Evolutionary conservation across 345 rosid genomes (phyloP).

Genomic region (Salix viminalis): DNA sequence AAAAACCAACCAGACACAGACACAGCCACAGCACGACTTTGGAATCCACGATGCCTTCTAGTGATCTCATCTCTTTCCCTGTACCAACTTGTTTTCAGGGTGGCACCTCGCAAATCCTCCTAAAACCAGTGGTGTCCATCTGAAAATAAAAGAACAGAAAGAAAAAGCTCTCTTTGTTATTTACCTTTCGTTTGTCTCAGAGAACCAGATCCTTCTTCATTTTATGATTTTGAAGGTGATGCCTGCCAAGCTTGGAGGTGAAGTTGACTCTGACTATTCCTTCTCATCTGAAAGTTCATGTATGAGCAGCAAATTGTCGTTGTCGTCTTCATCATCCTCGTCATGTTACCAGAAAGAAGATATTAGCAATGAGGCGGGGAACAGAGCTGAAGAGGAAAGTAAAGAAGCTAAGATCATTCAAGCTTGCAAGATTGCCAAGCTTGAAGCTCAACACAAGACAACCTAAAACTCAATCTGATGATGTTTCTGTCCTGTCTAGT

Average conservation of each 20-base stretch:
- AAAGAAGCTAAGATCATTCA: slow-evolving; percentile 45
- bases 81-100: background rate
- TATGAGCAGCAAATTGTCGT: background rate
- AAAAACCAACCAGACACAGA: background rate
- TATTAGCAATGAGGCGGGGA: slow-evolving; percentile 2
- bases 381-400: slow-evolving; percentile 21
- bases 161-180: background rate
- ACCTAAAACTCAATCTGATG: slow-evolving; percentile 20
- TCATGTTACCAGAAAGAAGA: background rate
- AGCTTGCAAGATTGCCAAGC: slow-evolving; percentile 37
- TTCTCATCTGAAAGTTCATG: background rate
- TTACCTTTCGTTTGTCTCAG: background rate
- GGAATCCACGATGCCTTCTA: background rate
- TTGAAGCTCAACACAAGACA: slow-evolving; percentile 22
- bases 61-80: background rate
- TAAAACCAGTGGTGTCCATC: background rate
- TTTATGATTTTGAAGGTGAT: background rate
- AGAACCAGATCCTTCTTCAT: background rate
- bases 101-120: background rate
- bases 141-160: background rate
- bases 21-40: background rate
- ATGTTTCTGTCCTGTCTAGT: slow-evolving; percentile 26
- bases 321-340: background rate
- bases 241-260: background rate
- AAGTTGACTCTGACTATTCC: slow-evolving; percentile 7